Evolutionary conservation across 2,329 filamentous ascomycete species (phyloP), one percentile per base, ranked within the genome.

Genomic region (Phyllosticta citrichinensis): DNA sequence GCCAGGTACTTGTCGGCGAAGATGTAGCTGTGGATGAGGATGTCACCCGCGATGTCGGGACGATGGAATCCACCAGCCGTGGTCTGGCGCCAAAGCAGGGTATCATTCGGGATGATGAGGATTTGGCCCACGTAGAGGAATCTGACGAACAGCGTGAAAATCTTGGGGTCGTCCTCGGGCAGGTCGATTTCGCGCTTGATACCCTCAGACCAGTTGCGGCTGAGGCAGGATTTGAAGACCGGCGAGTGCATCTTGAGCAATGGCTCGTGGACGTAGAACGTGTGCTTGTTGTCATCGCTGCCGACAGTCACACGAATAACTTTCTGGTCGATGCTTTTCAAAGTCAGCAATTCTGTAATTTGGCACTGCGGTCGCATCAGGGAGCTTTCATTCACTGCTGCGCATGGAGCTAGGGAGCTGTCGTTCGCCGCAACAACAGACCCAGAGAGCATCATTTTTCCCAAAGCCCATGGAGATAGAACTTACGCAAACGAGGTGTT

Each of bases 1-100:
- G 71, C 69, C 6, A 60, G 53, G 1, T 70, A 19, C 27, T 64
- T 59, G 3, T 64, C 62, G 5, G 66, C 70, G 0, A 73, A 60
- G 12, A 67, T 27, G 61, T 70, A 70, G n/a, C 64, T 55, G 3
- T 63, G 56, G 2, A 62, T 62, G 0, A 70, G 62, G 2, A 17
- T 3, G 22, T 47, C 19, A 1, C 20, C 12, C 6, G 27, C 27
- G 27, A 9, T 17, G 24, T 33, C 12, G 17, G 1, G 6, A 14
- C 40, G 40, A 8, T 47, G 14, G 14, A n/a, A 17, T n/a, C 4
- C 6, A 5, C 40, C 40, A 5, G 19, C 40, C 6, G 40, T 17
- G 1, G 6, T n/a, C 40, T 47, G 5, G 40, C 17, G 2, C 14
- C n/a, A 8, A 5, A 47, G 17, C 6, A 47, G 40, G 3, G 25